A percentile compares a stretch with the other conserved stretches of the same genome.
Conservation (phyloP, 306 rosid species). For the Sindora glabra region DNA sequence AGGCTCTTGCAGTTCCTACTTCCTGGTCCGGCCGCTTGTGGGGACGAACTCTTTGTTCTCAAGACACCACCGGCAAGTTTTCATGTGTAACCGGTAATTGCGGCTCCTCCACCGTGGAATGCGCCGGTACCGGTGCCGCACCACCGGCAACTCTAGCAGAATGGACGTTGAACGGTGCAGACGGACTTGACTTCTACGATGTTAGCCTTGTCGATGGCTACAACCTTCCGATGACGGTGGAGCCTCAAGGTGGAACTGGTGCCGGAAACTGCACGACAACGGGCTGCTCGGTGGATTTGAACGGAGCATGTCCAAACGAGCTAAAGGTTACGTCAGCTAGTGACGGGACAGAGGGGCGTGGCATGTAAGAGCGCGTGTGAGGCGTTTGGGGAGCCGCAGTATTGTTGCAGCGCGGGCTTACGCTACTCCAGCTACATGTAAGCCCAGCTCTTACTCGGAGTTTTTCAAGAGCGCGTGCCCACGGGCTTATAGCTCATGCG, state of each 20-base stretch:
- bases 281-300: constrained; percentile 61
- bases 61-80: constrained; percentile 74
- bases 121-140: constrained; percentile 57
- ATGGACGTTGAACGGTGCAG: constrained; percentile 64
- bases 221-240: constrained; percentile 70
- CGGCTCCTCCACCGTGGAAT: constrained; percentile 62
- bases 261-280: constrained; percentile 55
- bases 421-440: constrained; percentile 49
- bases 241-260: constrained; percentile 53
- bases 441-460: constrained; percentile 63
- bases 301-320: constrained; percentile 71
- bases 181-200: constrained; percentile 73
- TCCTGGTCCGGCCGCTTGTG: constrained; percentile 90
- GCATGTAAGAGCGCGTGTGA: constrained; percentile 92
- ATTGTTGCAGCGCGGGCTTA: constrained; percentile 78
- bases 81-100: constrained; percentile 78
- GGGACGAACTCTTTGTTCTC: constrained; percentile 71
- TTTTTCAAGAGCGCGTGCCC: constrained; percentile 81
- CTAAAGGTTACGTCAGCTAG: constrained; percentile 38
- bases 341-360: constrained; percentile 26
- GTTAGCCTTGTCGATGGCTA: constrained; percentile 87
- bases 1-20: constrained; percentile 41
- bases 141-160: constrained; percentile 88
- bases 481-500: constrained; percentile 82
- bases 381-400: constrained; percentile 54